Evolutionary conservation across 768 basidiomycete genomes (phyloP).

Genomic region (Trametes maxima): DNA sequence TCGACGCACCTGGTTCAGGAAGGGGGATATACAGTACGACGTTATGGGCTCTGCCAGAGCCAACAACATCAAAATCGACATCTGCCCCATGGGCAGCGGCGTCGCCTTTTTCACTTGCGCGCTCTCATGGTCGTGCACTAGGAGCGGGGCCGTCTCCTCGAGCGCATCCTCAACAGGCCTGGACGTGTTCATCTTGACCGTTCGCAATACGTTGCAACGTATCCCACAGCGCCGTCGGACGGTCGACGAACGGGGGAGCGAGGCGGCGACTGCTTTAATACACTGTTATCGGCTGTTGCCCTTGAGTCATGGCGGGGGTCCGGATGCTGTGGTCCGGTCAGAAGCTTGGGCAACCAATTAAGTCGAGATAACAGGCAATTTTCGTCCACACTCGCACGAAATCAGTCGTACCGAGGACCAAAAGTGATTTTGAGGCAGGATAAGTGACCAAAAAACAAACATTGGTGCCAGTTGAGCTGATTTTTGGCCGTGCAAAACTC

Average conservation of each 20-base stretch:
- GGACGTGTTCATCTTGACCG: background rate
- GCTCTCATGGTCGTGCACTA: background rate
- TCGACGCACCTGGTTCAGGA: conserved; percentile 47
- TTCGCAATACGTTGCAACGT: background rate
- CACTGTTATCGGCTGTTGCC: too few relatives aligned
- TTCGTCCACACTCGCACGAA: too few relatives aligned
- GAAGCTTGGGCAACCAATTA: too few relatives aligned
- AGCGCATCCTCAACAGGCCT: conserved; percentile 1
- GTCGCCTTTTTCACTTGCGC: conserved; percentile 29
- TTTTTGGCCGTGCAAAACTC: too few relatives aligned
- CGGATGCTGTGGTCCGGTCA: too few relatives aligned
- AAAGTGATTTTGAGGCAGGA: too few relatives aligned
- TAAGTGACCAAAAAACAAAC: too few relatives aligned
- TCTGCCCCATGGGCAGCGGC: conserved; percentile 48
- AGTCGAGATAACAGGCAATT: too few relatives aligned
- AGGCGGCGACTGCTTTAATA: too few relatives aligned
- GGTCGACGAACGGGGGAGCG: background rate
- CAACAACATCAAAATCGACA: conserved; percentile 45
- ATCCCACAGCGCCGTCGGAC: background rate
- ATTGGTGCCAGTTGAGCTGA: too few relatives aligned
- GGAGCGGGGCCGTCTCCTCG: background rate
- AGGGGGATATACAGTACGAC: conserved; percentile 49
- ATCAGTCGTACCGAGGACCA: too few relatives aligned
- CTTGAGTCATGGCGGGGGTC: too few relatives aligned
- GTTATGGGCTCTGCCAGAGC: conserved; percentile 52